Percentiles rank a stretch among this genome's conserved stretches.
These are phyloP conservation scores for Sporothrix euskadiensis DNA, from an alignment of 2,329 filamentous ascomycete genomes.

Conservation along the genomic window DNA sequence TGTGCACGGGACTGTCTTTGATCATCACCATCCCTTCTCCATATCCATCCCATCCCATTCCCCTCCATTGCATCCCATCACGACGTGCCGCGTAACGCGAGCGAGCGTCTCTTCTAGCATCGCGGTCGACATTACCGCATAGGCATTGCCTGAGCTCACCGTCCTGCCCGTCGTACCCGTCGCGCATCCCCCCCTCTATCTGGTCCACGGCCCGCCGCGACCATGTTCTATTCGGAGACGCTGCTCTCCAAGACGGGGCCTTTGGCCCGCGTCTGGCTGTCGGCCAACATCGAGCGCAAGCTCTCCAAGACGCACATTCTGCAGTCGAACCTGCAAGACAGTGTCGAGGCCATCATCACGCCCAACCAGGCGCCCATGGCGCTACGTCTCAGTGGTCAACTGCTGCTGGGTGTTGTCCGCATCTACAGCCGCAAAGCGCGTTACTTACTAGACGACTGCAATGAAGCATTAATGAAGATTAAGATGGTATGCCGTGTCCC, in stretches of 20 bases:
- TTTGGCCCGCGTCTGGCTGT: conserved; percentile 95
- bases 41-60: neutral
- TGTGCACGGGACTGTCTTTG: conserved; percentile 9
- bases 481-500: conserved; percentile 64
- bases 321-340: conserved; percentile 91
- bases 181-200: conserved; percentile 3
- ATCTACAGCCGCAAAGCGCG: conserved; percentile 98
- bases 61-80: conserved; percentile 11
- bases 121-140: neutral
- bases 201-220: conserved; percentile 28
- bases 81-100: conserved; percentile 19
- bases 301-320: conserved; percentile 95
- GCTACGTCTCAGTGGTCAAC: conserved; percentile 86
- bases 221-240: conserved; percentile 97
- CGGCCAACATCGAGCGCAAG: conserved; percentile 97
- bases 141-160: neutral
- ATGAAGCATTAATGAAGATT: conserved; percentile 95
- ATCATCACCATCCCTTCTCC: neutral
- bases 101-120: neutral
- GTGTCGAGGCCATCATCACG: conserved; percentile 91
- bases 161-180: neutral
- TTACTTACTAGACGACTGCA: conserved; percentile 95
- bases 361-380: conserved; percentile 93
- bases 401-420: conserved; percentile 90
- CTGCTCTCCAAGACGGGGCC: conserved; percentile 96